Evolutionary conservation across 2,329 filamentous ascomycete species (phyloP).

Genomic region (Mariannaea elegans): DNA sequence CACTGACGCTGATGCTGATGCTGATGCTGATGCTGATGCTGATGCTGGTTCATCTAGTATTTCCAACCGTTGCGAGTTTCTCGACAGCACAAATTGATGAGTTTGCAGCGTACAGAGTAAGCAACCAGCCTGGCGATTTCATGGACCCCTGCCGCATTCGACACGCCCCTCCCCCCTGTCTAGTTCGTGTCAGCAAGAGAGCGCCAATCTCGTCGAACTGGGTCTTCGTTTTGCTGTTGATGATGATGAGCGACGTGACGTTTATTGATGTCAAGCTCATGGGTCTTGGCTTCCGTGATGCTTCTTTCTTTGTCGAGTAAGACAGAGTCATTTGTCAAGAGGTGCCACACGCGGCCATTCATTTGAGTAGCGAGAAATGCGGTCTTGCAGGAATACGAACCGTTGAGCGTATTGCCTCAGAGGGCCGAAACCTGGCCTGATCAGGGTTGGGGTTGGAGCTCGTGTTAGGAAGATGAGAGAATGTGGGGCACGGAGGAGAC

Average conservation of each 20-base stretch:
- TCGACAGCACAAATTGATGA: conserved; percentile 13
- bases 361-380: conserved; percentile 7
- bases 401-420: not conserved
- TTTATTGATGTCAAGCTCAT: conserved; percentile 34
- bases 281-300: conserved; percentile 19
- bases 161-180: conserved; percentile 22
- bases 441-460: conserved; percentile 4
- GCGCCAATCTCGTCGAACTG: conserved; percentile 28
- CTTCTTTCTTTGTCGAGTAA: conserved; percentile 5
- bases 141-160: conserved; percentile 18
- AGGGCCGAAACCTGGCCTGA: not conserved
- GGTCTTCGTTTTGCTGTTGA: conserved; percentile 16
- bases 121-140: conserved; percentile 23
- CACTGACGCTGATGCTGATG: not conserved
- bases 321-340: not conserved
- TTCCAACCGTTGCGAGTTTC: no score
- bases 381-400: conserved; percentile 23
- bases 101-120: conserved; percentile 4
- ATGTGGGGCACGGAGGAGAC: not conserved
- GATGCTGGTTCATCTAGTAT: conserved; percentile 1
- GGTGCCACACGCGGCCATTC: conserved; percentile 20
- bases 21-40: conserved; percentile 6
- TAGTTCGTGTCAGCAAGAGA: conserved; percentile 32
- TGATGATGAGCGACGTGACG: conserved; percentile 13
- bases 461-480: not conserved